Conservation (phyloP, 1,284 basidiomycete genomes). For the Leccinum subspadiceum region DNA sequence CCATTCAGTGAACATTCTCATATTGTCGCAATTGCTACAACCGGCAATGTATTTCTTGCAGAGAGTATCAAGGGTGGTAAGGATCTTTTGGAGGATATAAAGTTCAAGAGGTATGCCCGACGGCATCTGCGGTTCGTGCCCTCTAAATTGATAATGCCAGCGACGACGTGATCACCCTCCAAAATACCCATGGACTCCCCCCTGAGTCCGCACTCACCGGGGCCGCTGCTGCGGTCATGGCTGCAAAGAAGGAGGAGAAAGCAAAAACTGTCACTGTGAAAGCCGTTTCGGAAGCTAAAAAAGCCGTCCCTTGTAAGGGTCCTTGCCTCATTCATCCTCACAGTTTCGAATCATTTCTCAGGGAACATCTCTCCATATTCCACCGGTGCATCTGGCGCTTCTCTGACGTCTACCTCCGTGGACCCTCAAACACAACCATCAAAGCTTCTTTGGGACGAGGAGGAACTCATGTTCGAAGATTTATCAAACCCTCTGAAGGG, state of each 20-base stretch:
- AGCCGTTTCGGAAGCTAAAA: slow-evolving; percentile 46
- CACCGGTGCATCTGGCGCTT: slow-evolving; percentile 87
- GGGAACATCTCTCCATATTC: slow-evolving; percentile 93
- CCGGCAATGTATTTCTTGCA: slow-evolving; percentile 88
- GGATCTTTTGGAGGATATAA: slow-evolving; percentile 84
- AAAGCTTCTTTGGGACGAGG: slow-evolving; percentile 88
- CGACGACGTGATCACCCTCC: slow-evolving; percentile 88
- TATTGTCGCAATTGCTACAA: slow-evolving; percentile 85
- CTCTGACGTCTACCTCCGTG: slow-evolving; percentile 89
- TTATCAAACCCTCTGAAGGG: slow-evolving; percentile 74
- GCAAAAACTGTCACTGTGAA: slow-evolving; percentile 37
- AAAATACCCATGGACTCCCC: slow-evolving; percentile 79
- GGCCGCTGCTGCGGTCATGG: slow-evolving; percentile 28
- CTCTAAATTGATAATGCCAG: slow-evolving; percentile 37
- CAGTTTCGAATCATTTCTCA: slow-evolving; percentile 29
- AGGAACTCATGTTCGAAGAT: slow-evolving; percentile 92
- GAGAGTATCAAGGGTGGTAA: slow-evolving; percentile 88
- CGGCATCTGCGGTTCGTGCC: neutral
- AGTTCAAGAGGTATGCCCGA: slow-evolving; percentile 73
- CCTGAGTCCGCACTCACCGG: slow-evolving; percentile 49
- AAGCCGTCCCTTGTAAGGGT: slow-evolving; percentile 61
- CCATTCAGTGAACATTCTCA: slow-evolving; percentile 90
- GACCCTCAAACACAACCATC: slow-evolving; percentile 78
- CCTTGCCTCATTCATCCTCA: slow-evolving; percentile 1
- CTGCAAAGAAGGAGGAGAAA: slow-evolving; percentile 33